These are phyloP conservation scores for Dimargaris xerosporica DNA, from an alignment of 192 early-diverging fungal genomes.

Conservation along the genomic window DNA sequence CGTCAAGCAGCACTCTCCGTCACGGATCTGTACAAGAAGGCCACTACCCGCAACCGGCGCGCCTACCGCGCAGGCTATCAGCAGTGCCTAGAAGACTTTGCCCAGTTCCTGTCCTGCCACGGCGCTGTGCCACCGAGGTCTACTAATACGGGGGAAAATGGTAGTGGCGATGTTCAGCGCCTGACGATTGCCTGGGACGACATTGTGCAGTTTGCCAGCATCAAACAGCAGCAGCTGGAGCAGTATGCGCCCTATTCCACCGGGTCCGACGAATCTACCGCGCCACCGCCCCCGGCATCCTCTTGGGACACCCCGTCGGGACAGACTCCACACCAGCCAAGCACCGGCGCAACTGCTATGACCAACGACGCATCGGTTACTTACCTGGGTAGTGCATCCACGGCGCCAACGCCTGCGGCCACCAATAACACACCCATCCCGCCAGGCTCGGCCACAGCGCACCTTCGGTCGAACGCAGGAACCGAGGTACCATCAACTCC, in stretches of 20 bases:
- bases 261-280: neutral
- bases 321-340: neutral
- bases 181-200: slow-evolving; percentile 9
- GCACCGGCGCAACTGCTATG: neutral
- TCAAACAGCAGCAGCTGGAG: slow-evolving; percentile 8
- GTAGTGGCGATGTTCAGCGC: neutral
- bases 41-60: slow-evolving; percentile 16
- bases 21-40: slow-evolving; percentile 28
- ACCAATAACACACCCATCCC: neutral
- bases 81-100: slow-evolving; percentile 25
- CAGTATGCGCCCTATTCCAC: neutral
- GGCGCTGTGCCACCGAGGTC: neutral
- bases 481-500: neutral
- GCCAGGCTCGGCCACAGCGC: neutral
- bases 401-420: too few species aligned
- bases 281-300: neutral
- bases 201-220: slow-evolving; percentile 5
- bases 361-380: neutral
- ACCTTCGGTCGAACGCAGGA: neutral
- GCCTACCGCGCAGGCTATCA: slow-evolving; percentile 22
- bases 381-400: neutral
- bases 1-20: slow-evolving; percentile 20
- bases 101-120: slow-evolving; percentile 15
- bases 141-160: neutral
- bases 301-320: neutral